These are phyloP conservation scores for Sisymbrium altissimum DNA, from an alignment of 345 rosid genomes.

Conservation along the genomic window DNA sequence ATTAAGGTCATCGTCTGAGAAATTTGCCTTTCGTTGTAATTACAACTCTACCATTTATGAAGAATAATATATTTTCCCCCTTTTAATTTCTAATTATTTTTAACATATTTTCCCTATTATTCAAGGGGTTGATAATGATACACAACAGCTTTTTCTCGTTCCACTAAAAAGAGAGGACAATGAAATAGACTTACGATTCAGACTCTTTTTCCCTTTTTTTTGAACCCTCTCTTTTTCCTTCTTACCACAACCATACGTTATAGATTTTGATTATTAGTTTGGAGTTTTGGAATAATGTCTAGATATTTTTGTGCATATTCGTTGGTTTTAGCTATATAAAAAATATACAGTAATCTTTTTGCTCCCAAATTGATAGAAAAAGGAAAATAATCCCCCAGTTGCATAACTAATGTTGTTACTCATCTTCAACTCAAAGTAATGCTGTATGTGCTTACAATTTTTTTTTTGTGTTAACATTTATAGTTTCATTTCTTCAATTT, in stretches of 20 bases:
- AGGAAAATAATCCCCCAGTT: neutral
- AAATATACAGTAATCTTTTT: neutral
- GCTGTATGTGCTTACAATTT: neutral
- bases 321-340: neutral
- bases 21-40: constrained; percentile 24
- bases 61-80: neutral
- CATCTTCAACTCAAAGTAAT: neutral
- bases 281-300: constrained; percentile 15
- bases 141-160: constrained; percentile 42
- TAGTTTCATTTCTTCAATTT: neutral
- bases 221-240: constrained; percentile 20
- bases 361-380: neutral
- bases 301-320: constrained; percentile 21
- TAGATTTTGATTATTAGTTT: constrained; percentile 13
- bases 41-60: constrained; percentile 27
- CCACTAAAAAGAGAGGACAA: constrained; percentile 33
- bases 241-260: constrained; percentile 35
- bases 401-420: neutral
- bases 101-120: constrained; percentile 3
- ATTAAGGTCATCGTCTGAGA: constrained; percentile 36
- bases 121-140: constrained; percentile 46
- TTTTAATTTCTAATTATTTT: neutral
- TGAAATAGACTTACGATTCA: constrained; percentile 23
- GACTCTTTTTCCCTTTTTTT: constrained; percentile 22
- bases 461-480: neutral